Base-by-base conservation (phyloP, 257 asterid species). In the Nicotiana noctiflora region DNA sequence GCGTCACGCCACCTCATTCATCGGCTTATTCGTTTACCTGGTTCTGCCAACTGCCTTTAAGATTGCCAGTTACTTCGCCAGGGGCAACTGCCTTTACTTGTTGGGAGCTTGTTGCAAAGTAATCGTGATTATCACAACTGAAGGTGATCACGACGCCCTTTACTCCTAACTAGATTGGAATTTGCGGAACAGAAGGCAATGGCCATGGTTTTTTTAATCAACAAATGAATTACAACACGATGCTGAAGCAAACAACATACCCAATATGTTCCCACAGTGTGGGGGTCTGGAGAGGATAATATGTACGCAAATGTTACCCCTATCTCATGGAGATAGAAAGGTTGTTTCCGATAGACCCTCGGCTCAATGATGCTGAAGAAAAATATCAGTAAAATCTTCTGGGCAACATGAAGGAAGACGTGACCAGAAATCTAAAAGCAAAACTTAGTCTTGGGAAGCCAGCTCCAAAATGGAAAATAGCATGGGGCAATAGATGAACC, bases 311-410 rank as follows among this genome's bases (percentile, higher is more conserved):
- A 40, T 0, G 3, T 8, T 40, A 40, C 3, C 49, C 11, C 49
- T 40, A 40, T 11, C 49, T 40, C 49, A 40, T 40, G 49, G 46
- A 6, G 10, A 40, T 40, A 40, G 49, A 40, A 0, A 40, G 44
- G 3, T 2, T 40, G 49, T 40, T 40, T 40, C 11, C 49, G 49
- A 40, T 40, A 40, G 3, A 40, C 3, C 49, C 49, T 40, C 49
- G 49, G 11, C 49, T 40, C 49, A 40, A 40, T 40, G 53, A 81
- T 29, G 17, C 79, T 18, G 55, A 32, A 65, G 60, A 77, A 80
- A 82, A 83, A 77, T 32, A 31, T 3, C 86, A 79, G 85, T 75
- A 64, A 65, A 32, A 75, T 78, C 77, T 75, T 83, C 83, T 49
- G 15, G 82, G 85, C 21, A 83, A 84, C 84, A 76, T 7, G 59